phyloP scores from a whole-genome alignment of 805 yeast species.

The Wickerhamiella azymoides region DNA sequence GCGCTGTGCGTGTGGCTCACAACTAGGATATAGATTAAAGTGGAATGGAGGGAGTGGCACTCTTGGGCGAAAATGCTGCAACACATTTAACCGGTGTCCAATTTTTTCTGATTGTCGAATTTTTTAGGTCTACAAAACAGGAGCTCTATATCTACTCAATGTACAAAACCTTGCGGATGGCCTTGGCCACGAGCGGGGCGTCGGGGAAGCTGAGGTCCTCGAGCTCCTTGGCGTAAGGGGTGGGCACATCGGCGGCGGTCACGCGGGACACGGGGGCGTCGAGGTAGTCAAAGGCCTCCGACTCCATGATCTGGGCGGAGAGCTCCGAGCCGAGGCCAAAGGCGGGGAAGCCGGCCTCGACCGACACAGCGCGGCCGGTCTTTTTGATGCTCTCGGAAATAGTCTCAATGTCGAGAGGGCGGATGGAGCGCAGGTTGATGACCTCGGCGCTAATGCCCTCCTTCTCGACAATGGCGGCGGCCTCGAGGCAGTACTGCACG shows the following conservation, averaged over 20 bases:
- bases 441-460: slow-evolving; percentile 87
- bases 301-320: slow-evolving; percentile 94
- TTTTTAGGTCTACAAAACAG: neutral
- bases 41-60: too few species aligned
- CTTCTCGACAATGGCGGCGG: slow-evolving; percentile 78
- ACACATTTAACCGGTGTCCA: too few species aligned
- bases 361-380: slow-evolving; percentile 91
- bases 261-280: slow-evolving; percentile 98
- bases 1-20: neutral
- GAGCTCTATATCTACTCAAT: slow-evolving; percentile 19
- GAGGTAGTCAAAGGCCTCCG: slow-evolving; percentile 93
- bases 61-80: too few species aligned
- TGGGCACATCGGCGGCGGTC: slow-evolving; percentile 99
- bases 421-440: slow-evolving; percentile 87
- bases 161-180: slow-evolving; percentile 30
- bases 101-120: neutral
- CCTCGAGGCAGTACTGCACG: slow-evolving; percentile 71
- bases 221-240: slow-evolving; percentile 91
- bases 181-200: slow-evolving; percentile 76
- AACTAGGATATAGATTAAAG: too few species aligned
- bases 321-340: slow-evolving; percentile 98
- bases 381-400: slow-evolving; percentile 82
- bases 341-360: slow-evolving; percentile 96
- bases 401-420: slow-evolving; percentile 85
- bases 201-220: slow-evolving; percentile 99